Percentiles rank a stretch among this genome's conserved stretches.
Conservation (phyloP, 192 early-diverging fungal species). For the Coemansia sp. region DNA sequence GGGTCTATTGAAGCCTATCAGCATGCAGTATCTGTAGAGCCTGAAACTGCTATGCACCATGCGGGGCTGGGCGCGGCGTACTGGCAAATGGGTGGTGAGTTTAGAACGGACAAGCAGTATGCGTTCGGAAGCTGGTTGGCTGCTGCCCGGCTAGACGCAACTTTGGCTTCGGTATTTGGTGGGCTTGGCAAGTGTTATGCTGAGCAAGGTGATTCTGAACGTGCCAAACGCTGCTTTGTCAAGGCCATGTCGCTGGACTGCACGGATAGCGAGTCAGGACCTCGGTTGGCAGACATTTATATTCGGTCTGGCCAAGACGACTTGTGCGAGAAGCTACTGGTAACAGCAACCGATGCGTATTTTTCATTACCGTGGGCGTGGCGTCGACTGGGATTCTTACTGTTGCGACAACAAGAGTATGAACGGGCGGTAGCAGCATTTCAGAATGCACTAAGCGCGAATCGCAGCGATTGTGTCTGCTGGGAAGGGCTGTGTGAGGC, state of each 20-base stretch:
- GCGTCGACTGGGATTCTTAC: constrained; percentile 71
- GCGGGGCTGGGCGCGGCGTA: constrained; percentile 70
- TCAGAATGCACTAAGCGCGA: constrained; percentile 76
- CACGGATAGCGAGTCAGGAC: constrained; percentile 64
- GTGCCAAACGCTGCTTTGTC: constrained; percentile 79
- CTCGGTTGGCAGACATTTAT: constrained; percentile 64
- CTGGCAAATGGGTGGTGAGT: constrained; percentile 72
- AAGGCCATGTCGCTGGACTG: constrained; percentile 74
- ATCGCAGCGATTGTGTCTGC: constrained; percentile 59
- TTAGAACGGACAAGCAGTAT: constrained; percentile 58
- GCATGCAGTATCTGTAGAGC: constrained; percentile 55
- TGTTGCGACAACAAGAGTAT: constrained; percentile 55
- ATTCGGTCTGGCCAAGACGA: constrained; percentile 49
- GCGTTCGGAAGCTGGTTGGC: constrained; percentile 67
- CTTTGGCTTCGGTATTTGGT: constrained; percentile 64
- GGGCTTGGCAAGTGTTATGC: constrained; percentile 81
- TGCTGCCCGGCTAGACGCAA: constrained; percentile 69
- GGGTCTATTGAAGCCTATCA: constrained; percentile 57
- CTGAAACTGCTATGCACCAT: constrained; percentile 54
- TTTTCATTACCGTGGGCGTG: constrained; percentile 72
- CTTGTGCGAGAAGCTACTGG: constrained; percentile 31
- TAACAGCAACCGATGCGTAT: constrained; percentile 19
- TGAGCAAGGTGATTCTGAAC: constrained; percentile 62
- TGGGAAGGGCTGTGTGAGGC: constrained; percentile 83
- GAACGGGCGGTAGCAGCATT: constrained; percentile 66